phyloP scores from a whole-genome alignment of 2,329 filamentous ascomycete species.

The Cercospora zeae-maydis region DNA sequence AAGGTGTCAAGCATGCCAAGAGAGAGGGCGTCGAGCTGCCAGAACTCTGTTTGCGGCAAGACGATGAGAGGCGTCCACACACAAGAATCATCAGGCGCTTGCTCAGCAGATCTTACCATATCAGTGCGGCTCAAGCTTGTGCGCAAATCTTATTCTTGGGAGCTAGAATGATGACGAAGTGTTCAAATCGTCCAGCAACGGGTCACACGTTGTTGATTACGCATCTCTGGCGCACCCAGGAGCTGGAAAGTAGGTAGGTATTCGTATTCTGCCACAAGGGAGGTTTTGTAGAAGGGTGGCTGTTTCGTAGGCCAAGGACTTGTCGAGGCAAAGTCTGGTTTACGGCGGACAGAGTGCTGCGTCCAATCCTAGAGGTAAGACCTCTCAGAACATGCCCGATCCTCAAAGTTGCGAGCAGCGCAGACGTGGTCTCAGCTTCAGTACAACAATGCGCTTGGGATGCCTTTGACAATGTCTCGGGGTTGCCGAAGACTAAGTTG shows the following conservation, averaged over 20 bases:
- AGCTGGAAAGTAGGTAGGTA: background rate
- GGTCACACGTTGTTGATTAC: background rate
- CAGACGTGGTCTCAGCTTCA: background rate
- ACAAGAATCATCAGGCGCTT: background rate
- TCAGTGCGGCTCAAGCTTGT: background rate
- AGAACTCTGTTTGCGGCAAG: background rate
- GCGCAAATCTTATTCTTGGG: constrained; percentile 3
- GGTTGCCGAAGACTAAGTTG: background rate
- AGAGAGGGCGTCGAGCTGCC: background rate
- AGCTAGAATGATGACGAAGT: background rate
- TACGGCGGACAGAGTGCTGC: background rate
- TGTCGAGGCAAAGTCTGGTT: background rate
- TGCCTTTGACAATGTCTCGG: background rate
- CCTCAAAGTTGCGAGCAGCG: background rate
- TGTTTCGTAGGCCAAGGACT: background rate
- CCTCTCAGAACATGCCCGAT: background rate
- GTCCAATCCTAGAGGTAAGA: background rate
- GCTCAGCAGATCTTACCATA: constrained; percentile 3
- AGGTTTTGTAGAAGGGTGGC: background rate
- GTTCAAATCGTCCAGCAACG: background rate
- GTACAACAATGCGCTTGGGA: background rate
- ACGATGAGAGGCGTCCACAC: background rate
- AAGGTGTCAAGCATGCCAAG: constrained; percentile 19
- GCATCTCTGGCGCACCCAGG: background rate
- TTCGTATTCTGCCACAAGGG: background rate